These are phyloP conservation scores for Phytophthora quininea DNA, from an alignment of 352 stramenopile genomes.

Conservation along the genomic window DNA sequence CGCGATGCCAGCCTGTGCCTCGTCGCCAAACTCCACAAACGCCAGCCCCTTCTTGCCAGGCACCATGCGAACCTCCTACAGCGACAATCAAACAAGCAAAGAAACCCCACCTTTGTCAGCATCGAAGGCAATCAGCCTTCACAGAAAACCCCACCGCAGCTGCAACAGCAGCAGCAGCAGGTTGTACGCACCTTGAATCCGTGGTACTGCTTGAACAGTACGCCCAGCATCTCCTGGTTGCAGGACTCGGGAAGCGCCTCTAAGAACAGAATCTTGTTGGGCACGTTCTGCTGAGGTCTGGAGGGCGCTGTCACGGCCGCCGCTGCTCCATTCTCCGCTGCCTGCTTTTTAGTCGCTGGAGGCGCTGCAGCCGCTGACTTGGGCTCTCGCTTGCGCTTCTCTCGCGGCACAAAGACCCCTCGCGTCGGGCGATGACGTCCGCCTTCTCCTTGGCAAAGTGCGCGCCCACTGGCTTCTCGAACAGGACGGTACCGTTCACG, in stretches of 20 bases:
- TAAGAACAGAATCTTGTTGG: conserved; percentile 95
- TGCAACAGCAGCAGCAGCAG: neutral
- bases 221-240: conserved; percentile 95
- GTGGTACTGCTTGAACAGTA: conserved; percentile 97
- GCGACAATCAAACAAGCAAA: neutral
- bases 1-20: conserved; percentile 80
- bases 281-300: conserved; percentile 58
- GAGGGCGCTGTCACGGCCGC: conserved; percentile 42
- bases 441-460: conserved; percentile 87
- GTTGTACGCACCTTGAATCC: conserved; percentile 88
- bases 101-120: no score
- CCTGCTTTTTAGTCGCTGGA: conserved; percentile 44
- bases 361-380: conserved; percentile 27
- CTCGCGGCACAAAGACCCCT: conserved; percentile 78
- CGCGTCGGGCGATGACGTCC: conserved; percentile 76
- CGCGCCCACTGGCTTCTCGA: conserved; percentile 88
- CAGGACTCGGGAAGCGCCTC: conserved; percentile 93
- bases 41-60: conserved; percentile 93
- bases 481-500: conserved; percentile 88
- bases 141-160: conserved; percentile 5
- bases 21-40: conserved; percentile 96
- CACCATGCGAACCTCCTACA: conserved; percentile 93
- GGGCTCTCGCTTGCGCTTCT: conserved; percentile 82
- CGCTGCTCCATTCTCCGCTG: conserved; percentile 21
- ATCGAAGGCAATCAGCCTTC: no score